Base-by-base conservation (phyloP, 176 grass and related monocot genomes). In the Coix lacrymajobi region DNA sequence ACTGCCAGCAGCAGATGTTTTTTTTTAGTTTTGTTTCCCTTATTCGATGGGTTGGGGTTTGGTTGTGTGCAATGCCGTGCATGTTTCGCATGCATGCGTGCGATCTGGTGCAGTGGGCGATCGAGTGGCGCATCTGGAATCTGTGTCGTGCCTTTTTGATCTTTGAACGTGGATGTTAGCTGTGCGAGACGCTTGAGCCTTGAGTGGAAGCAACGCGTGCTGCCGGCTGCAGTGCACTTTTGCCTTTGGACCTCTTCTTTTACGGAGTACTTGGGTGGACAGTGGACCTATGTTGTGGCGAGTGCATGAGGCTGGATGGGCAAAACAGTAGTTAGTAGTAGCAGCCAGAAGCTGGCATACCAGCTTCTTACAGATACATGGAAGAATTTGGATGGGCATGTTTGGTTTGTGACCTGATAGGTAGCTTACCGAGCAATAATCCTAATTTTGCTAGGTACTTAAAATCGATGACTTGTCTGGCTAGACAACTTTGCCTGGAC, bases 121-220 rank as follows among this genome's bases (percentile, higher is more conserved):
- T n/a, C n/a, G 66, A 89, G 41, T 81, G 49, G 77, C 77, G 37
- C 71, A 10, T 32, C 13, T 66, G 83, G 64, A 64, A 85, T 66
- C 64, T 38, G 26, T 45, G 34, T 71, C 72, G 71, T 15, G 78
- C 44, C 61, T 26, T 82, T 77, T 72, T 30, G 1, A 40, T 66
- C 65, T 85, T 56, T 72, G 72, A 78, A 82, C 88, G 57, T 86
- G 88, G 69, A 48, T 82, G 79, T 71, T 72, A 79, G 80, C 73
- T 78, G 70, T 46, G 73, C 77, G 78, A 63, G 44, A 82, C 88
- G 29, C 31, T 52, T 13, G 11, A 20, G 43, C 62, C 44, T 82
- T 78, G 78, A 86, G 88, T 89, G 88, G 79, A 90, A 90, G 78
- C 54, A 48, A 82, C 66, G 88, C 83, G 62, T 90, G 83, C 73